These are phyloP conservation scores for Coprinellus micaceus DNA, from an alignment of 768 basidiomycete species.

Conservation along the genomic window DNA sequence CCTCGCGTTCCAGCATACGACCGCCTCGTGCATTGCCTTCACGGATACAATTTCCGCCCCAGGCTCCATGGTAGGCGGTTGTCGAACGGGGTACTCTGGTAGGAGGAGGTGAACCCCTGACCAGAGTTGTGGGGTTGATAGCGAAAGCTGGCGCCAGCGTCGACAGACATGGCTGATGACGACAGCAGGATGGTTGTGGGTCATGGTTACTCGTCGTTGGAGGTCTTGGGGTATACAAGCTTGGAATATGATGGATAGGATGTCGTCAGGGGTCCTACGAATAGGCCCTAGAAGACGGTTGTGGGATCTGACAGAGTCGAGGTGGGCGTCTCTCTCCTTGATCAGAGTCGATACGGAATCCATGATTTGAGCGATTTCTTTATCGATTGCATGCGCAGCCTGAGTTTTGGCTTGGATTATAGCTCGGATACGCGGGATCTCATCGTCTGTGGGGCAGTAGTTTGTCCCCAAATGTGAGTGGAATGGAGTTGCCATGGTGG, in stretches of 20 bases:
- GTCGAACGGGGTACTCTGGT: no score
- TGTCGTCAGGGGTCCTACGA: background rate
- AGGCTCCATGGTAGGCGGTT: no score
- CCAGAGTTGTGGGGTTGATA: background rate
- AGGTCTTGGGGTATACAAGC: background rate
- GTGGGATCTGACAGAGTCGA: background rate
- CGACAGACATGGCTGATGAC: background rate
- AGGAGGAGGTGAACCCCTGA: no score
- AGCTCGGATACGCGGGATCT: no score
- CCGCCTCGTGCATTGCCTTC: no score
- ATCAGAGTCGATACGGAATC: background rate
- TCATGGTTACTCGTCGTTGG: background rate
- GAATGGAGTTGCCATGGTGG: no score
- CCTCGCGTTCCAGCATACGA: no score
- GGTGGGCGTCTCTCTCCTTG: background rate
- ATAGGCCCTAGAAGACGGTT: background rate
- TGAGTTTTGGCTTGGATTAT: no score
- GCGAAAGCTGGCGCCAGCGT: background rate
- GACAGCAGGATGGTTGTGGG: background rate
- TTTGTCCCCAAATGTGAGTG: no score
- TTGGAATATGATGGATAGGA: background rate
- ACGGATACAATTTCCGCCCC: no score
- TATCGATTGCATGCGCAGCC: background rate
- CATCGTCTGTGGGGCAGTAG: no score
- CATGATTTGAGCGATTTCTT: background rate